Conservation (phyloP, 1,139 yeast genomes). For the Petasospora fabianii region DNA sequence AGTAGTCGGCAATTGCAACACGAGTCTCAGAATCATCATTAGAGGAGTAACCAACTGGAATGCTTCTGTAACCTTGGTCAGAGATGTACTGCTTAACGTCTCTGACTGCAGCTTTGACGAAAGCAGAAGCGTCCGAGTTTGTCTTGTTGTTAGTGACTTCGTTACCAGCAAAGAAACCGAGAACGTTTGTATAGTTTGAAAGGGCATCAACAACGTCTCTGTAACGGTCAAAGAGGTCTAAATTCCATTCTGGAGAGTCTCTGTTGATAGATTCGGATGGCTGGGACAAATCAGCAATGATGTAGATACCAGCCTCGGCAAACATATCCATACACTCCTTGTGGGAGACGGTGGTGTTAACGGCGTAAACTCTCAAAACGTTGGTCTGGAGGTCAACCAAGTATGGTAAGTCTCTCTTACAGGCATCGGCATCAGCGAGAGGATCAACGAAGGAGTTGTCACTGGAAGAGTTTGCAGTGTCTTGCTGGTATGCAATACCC, state of each 20-base stretch:
- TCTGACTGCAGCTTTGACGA: constrained; percentile 78
- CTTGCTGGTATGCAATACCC: constrained; percentile 80
- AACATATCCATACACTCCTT: constrained; percentile 57
- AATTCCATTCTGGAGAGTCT: constrained; percentile 46
- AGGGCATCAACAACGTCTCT: constrained; percentile 61
- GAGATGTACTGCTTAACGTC: constrained; percentile 68
- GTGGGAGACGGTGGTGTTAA: constrained; percentile 57
- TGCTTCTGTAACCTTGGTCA: constrained; percentile 52
- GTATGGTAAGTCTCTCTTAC: constrained; percentile 55
- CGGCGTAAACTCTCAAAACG: constrained; percentile 60
- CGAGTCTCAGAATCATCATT: constrained; percentile 69
- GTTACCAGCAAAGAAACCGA: constrained; percentile 81
- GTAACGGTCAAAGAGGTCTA: constrained; percentile 60
- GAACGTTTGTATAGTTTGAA: constrained; percentile 61
- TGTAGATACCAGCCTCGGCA: constrained; percentile 64
- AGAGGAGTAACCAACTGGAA: constrained; percentile 79
- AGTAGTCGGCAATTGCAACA: constrained; percentile 65
- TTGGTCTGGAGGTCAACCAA: constrained; percentile 55
- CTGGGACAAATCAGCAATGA: constrained; percentile 59
- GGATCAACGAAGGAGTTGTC: constrained; percentile 46
- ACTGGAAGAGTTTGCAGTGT: constrained; percentile 44
- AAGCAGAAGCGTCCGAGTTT: constrained; percentile 71
- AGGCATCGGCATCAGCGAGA: constrained; percentile 42
- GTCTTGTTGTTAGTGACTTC: constrained; percentile 69
- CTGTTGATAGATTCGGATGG: constrained; percentile 59